Percentiles rank a stretch among this genome's conserved stretches.
Evolutionary conservation across 805 yeast genomes (phyloP).

Genomic region (Lipomyces yamanashiensis): DNA sequence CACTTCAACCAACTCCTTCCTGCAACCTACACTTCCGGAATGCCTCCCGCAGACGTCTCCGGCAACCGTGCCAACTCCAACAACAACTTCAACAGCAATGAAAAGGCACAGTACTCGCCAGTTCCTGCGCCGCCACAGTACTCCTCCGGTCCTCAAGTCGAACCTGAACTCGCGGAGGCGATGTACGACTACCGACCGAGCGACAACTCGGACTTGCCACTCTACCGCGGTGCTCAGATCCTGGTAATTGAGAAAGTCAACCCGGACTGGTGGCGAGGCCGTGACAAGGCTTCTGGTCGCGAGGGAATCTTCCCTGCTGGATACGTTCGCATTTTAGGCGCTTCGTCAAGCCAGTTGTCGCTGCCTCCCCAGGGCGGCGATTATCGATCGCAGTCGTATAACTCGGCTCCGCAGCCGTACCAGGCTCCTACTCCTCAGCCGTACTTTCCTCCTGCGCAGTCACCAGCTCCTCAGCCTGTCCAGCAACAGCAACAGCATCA

Average conservation of each 20-base stretch:
- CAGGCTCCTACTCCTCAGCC: constrained; percentile 37
- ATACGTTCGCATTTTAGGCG: constrained; percentile 61
- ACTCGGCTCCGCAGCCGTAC: constrained; percentile 26
- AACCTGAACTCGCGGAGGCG: constrained; percentile 57
- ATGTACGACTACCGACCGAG: constrained; percentile 75
- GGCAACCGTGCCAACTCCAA: neutral
- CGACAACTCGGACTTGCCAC: constrained; percentile 72
- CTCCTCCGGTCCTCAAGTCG: constrained; percentile 35
- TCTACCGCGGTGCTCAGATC: constrained; percentile 70
- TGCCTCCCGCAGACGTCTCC: constrained; percentile 34
- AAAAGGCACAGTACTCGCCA: constrained; percentile 10
- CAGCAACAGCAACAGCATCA: constrained; percentile 35
- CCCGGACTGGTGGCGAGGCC: constrained; percentile 91
- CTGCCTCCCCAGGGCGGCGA: constrained; percentile 10
- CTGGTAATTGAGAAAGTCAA: constrained; percentile 74
- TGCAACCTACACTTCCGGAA: constrained; percentile 43
- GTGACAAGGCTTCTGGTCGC: constrained; percentile 48
- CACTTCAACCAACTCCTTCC: constrained; percentile 62
- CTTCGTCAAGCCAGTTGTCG: neutral
- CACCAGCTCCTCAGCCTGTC: constrained; percentile 11
- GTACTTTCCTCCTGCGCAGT: constrained; percentile 18
- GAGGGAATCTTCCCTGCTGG: constrained; percentile 90
- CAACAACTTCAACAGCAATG: constrained; percentile 7
- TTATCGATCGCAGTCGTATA: constrained; percentile 23
- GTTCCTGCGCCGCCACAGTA: constrained; percentile 36